phyloP scores from a whole-genome alignment of 148 eudicot species.

The Fagopyrum tataricum region DNA sequence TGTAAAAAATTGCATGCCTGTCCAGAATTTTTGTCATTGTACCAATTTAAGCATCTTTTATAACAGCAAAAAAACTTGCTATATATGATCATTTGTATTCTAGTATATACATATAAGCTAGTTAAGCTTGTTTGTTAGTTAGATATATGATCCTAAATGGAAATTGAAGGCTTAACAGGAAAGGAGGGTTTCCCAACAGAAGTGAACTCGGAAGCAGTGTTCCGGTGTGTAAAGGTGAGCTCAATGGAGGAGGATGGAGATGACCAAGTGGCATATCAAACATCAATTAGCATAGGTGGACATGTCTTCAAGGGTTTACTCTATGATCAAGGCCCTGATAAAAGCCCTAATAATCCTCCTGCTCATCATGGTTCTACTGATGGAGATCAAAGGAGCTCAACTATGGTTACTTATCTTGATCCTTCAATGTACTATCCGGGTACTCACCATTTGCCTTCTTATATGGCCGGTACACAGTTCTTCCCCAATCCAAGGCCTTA shows the following conservation, averaged over 20 bases:
- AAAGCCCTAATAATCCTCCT: slow-evolving; percentile 13
- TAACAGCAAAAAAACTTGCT: background rate
- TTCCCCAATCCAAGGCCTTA: slow-evolving; percentile 51
- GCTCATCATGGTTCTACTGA: slow-evolving; percentile 20
- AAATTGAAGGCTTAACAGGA: slow-evolving; percentile 9
- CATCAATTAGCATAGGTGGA: slow-evolving; percentile 53
- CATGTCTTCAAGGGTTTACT: slow-evolving; percentile 63
- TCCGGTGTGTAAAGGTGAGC: slow-evolving; percentile 55
- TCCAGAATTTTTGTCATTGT: background rate
- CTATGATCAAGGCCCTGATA: slow-evolving; percentile 51
- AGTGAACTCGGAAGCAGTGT: slow-evolving; percentile 35
- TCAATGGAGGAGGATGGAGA: slow-evolving; percentile 33
- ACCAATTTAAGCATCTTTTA: background rate
- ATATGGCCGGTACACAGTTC: slow-evolving; percentile 59
- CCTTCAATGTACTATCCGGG: slow-evolving; percentile 33
- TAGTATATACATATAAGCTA: too few species aligned
- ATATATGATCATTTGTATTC: background rate
- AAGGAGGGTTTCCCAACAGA: slow-evolving; percentile 37
- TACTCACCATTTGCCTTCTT: slow-evolving; percentile 22
- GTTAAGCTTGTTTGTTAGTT: background rate
- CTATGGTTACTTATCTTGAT: slow-evolving; percentile 21
- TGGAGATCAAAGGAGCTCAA: background rate
- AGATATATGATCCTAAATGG: slow-evolving; percentile 15
- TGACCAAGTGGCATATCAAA: slow-evolving; percentile 53
- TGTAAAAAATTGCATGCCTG: background rate